Evolutionary conservation across 768 basidiomycete species (phyloP).

Genomic region (Daedaleopsis nitida): DNA sequence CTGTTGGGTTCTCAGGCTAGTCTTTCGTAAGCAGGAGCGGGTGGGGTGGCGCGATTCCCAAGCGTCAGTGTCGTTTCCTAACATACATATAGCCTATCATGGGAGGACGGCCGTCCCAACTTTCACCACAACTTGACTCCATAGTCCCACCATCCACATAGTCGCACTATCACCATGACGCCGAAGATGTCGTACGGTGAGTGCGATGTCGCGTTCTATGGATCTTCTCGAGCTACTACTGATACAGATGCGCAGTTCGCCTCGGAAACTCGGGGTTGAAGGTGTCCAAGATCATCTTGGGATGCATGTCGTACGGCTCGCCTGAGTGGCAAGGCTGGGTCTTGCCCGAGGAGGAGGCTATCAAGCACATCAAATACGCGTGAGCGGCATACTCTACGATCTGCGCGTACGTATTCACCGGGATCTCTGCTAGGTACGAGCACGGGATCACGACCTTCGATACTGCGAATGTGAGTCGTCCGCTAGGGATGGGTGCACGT

Average conservation of each 20-base stretch:
- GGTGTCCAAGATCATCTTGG: constrained; percentile 35
- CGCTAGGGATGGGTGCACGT: background rate
- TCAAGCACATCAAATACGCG: constrained; percentile 45
- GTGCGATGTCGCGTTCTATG: background rate
- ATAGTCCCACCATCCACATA: too few species aligned
- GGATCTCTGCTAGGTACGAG: constrained; percentile 34
- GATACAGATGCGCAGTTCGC: constrained; percentile 20
- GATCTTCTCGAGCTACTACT: background rate
- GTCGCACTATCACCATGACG: background rate
- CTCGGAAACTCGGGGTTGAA: constrained; percentile 33
- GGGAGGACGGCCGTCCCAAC: too few species aligned
- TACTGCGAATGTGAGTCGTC: constrained; percentile 34
- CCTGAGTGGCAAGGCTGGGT: constrained; percentile 40
- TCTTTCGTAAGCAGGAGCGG: too few species aligned
- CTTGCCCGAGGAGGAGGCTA: constrained; percentile 36
- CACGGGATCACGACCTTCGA: constrained; percentile 44
- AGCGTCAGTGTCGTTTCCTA: too few species aligned
- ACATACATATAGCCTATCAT: too few species aligned
- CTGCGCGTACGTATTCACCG: background rate
- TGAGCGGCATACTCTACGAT: constrained; percentile 24
- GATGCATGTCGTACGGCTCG: constrained; percentile 39
- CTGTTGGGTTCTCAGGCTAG: too few species aligned
- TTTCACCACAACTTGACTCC: too few species aligned
- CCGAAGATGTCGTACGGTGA: constrained; percentile 18
- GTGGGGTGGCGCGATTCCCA: too few species aligned